phyloP scores from a whole-genome alignment of 352 stramenopile genomes.

The Pythium dissotocum region DNA sequence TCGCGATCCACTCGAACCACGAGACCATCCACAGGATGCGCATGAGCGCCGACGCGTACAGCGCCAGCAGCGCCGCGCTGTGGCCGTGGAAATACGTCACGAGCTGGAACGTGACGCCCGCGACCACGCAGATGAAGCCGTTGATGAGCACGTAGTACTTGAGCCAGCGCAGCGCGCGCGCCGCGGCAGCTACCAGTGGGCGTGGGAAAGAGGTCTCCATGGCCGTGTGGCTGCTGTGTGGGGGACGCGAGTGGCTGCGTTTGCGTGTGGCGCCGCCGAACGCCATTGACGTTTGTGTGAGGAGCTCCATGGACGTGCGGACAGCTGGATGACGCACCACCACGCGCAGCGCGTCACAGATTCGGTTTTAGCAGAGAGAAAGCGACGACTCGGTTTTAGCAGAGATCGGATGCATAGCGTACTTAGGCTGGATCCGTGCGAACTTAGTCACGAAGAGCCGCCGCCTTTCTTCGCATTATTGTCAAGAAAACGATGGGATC shows the following conservation, averaged over 20 bases:
- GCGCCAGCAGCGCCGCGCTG: conserved; percentile 9
- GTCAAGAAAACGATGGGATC: neutral
- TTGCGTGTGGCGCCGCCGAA: neutral
- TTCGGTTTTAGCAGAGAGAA: conserved; percentile 16
- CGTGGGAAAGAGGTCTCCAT: neutral
- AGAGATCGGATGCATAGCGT: neutral
- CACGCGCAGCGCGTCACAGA: conserved; percentile 22
- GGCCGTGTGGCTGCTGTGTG: neutral
- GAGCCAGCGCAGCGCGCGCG: conserved; percentile 44
- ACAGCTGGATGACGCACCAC: neutral
- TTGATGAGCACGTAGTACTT: conserved; percentile 88
- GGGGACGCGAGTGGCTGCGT: neutral
- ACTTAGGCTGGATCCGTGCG: neutral
- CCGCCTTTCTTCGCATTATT: no score
- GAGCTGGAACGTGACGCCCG: conserved; percentile 34
- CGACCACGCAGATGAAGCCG: conserved; percentile 73
- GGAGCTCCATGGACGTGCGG: neutral
- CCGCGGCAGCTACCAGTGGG: neutral
- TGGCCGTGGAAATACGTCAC: conserved; percentile 8
- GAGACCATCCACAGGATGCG: conserved; percentile 62
- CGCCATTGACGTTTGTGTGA: neutral
- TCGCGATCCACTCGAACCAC: conserved; percentile 85
- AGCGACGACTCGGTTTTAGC: neutral
- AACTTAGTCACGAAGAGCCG: neutral
- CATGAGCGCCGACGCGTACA: conserved; percentile 51